Conservation (phyloP, 1,284 basidiomycete species). For the Apiotrichum montevideense region DNA sequence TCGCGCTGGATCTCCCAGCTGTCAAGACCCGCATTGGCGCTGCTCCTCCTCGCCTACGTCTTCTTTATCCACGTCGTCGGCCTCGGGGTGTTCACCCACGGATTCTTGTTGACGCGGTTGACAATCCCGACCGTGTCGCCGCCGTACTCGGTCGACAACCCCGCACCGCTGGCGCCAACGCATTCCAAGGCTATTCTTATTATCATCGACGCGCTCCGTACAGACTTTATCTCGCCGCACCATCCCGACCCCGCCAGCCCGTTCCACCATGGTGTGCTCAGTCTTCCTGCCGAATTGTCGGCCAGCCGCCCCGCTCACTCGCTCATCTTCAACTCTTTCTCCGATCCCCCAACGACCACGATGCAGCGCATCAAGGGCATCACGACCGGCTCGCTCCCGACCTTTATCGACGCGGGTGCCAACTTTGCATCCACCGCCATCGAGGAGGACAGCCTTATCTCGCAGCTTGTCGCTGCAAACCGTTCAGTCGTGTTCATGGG, state of each 20-base stretch:
- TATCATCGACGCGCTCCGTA: conserved; percentile 88
- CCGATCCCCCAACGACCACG: conserved; percentile 93
- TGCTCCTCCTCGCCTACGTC: conserved; percentile 58
- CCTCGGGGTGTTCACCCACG: conserved; percentile 68
- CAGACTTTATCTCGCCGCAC: conserved; percentile 81
- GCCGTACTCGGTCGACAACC: conserved; percentile 46
- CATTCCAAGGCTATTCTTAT: conserved; percentile 76
- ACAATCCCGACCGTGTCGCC: conserved; percentile 58
- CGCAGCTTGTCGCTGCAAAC: conserved; percentile 49
- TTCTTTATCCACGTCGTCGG: conserved; percentile 50
- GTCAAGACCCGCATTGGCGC: conserved; percentile 32
- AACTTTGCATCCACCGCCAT: conserved; percentile 86
- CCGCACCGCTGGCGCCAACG: conserved; percentile 53
- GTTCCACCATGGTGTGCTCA: conserved; percentile 75
- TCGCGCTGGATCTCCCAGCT: conserved; percentile 26
- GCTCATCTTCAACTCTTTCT: conserved; percentile 79
- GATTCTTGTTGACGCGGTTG: conserved; percentile 78
- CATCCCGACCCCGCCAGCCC: conserved; percentile 56
- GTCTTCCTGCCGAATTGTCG: conserved; percentile 68
- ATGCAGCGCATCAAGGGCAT: conserved; percentile 92
- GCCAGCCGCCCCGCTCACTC: conserved; percentile 60
- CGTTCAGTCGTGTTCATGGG: conserved; percentile 68
- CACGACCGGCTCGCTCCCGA: conserved; percentile 91
- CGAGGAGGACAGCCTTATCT: conserved; percentile 75
- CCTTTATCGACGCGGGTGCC: conserved; percentile 86